Base-by-base conservation (phyloP, 2,329 filamentous ascomycete genomes). In the Penicillium sp. region DNA sequence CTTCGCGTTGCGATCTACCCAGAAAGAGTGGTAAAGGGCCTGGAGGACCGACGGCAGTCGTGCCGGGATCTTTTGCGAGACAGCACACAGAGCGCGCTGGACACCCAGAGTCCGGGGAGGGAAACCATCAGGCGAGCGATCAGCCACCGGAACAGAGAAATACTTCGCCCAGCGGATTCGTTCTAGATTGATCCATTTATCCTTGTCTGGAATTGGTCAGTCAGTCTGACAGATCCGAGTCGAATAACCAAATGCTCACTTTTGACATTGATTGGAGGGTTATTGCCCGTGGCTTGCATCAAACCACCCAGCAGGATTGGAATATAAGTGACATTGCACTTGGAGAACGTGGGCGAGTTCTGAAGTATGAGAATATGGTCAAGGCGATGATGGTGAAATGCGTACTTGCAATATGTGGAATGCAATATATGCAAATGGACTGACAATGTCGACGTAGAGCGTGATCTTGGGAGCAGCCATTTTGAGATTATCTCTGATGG, bases 301-400 rank as follows among this genome's bases (percentile, higher is more conserved):
- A 81, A 56, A 0, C 76, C 77, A 3, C 75, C 75, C 0, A 80
- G 66, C 35, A 80, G 71, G 36, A 82, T 73, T 6, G 78, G 78
- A 6, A 77, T 58, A 51, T 76, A 79, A 9, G 62, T 73, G 28
- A 79, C 62, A 6, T 79, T 66, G 54, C 71, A 72, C 51, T 68
- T 58, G 38, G 70, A 65, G 59, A 81, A 80, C 5, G 70, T 62
- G 1, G 74, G 66, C 12, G 74, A 76, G 46, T 76, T 70, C 76
- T 80, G 10, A 7, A 27, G 4, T 11, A 13, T 27, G 25, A n/a
- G 10, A 27, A 13, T 27, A 11, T 6, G 6, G 25, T 27, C 12
- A 9, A 6, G n/a, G 10, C 12, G 18, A 4, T 17, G 16, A 6
- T 27, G 28, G 35, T 40, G 14, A 35, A 35, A 17, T 6, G 32